Conservation (phyloP, 805 yeast species). For the Barnettozyma wickerhamii region DNA sequence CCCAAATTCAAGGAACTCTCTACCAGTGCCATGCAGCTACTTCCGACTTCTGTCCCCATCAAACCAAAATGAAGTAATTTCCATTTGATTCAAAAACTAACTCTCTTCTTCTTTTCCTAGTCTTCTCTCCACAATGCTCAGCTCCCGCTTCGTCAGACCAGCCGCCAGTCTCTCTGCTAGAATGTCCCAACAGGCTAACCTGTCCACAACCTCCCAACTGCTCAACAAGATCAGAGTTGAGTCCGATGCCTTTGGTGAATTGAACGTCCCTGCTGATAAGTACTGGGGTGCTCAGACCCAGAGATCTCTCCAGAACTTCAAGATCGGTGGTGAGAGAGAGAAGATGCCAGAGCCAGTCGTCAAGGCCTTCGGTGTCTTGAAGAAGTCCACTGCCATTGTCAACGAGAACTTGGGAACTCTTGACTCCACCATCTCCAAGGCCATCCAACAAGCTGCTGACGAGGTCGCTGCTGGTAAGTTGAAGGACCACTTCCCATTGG, state of each 20-base stretch:
- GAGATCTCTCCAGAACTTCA: slow-evolving; percentile 88
- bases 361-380: slow-evolving; percentile 87
- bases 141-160: slow-evolving; percentile 8
- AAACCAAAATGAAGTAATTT: background rate
- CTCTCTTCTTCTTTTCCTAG: background rate
- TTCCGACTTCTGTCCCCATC: background rate
- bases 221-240: slow-evolving; percentile 51
- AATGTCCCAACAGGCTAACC: slow-evolving; percentile 5
- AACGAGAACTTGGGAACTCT: slow-evolving; percentile 76
- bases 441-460: slow-evolving; percentile 90
- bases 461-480: slow-evolving; percentile 93
- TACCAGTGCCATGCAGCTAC: background rate
- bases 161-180: slow-evolving; percentile 8
- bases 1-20: too few relatives aligned
- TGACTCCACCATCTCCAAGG: slow-evolving; percentile 77
- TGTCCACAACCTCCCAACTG: slow-evolving; percentile 9
- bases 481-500: slow-evolving; percentile 93
- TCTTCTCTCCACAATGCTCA: slow-evolving; percentile 2
- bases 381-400: slow-evolving; percentile 92
- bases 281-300: slow-evolving; percentile 99
- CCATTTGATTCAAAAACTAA: background rate
- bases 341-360: slow-evolving; percentile 88
- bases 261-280: slow-evolving; percentile 78
- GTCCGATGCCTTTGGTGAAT: slow-evolving; percentile 95
- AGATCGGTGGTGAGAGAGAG: slow-evolving; percentile 91